Percentiles rank a stretch among this genome's conserved stretches.
Evolutionary conservation across 228 moss, liverwort and hornwort genomes (phyloP).

Genomic region (Sphagnum magellanicum): DNA sequence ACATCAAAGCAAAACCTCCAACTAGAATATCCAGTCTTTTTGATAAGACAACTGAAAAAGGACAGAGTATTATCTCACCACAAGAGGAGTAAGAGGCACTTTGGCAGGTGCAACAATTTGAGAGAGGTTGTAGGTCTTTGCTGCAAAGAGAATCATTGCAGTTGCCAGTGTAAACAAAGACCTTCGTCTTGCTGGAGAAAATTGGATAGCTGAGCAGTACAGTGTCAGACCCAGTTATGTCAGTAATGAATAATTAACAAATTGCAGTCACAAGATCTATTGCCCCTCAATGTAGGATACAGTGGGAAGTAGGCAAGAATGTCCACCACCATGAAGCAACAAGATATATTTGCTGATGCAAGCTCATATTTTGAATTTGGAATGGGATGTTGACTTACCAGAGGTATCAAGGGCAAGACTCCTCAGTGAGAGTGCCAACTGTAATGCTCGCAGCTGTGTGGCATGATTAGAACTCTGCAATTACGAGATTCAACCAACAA

Average conservation of each 20-base stretch:
- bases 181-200: constrained; percentile 75
- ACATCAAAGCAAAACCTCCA: neutral
- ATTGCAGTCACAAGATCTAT: too few species aligned
- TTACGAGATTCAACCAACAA: neutral
- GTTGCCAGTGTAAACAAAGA: constrained; percentile 85
- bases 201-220: constrained; percentile 32
- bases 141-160: constrained; percentile 91
- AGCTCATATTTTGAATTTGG: neutral
- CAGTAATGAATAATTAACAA: too few species aligned
- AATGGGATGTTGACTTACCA: constrained; percentile 17
- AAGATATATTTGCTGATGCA: too few species aligned
- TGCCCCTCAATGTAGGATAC: too few species aligned
- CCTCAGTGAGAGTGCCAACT: constrained; percentile 79
- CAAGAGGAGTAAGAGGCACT: constrained; percentile 64
- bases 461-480: constrained; percentile 66
- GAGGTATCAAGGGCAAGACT: constrained; percentile 63
- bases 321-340: too few species aligned
- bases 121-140: constrained; percentile 70
- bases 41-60: neutral
- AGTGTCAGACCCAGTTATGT: too few species aligned
- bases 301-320: too few species aligned
- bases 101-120: constrained; percentile 77
- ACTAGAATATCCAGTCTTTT: neutral
- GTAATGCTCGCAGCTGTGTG: constrained; percentile 76
- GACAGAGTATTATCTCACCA: constrained; percentile 30